Evolutionary conservation across 805 yeast species (phyloP).

Genomic region (Dipodascopsis uninucleata): DNA sequence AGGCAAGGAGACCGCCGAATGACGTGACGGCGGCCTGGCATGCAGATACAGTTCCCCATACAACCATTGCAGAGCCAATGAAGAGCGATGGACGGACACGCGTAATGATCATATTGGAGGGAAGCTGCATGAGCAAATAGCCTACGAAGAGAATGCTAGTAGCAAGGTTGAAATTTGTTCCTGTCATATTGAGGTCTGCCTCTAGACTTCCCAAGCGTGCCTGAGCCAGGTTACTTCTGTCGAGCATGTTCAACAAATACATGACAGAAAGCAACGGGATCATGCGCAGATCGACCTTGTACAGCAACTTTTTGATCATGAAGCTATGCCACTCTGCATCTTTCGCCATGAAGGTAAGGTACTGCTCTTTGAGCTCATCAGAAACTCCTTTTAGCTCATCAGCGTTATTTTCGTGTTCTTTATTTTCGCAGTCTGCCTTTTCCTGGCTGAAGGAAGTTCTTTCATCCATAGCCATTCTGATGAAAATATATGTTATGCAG

Average conservation of each 20-base stretch:
- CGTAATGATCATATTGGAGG: constrained; percentile 27
- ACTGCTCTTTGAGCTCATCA: too few species aligned
- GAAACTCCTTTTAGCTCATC: too few species aligned
- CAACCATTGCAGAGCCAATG: constrained; percentile 40
- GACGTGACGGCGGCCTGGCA: constrained; percentile 33
- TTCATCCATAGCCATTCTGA: too few species aligned
- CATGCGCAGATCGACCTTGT: constrained; percentile 28
- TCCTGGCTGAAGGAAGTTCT: too few species aligned
- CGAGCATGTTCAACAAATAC: constrained; percentile 38
- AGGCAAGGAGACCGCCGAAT: constrained; percentile 41
- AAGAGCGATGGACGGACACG: constrained; percentile 37
- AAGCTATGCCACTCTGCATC: constrained; percentile 15
- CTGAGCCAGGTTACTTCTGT: constrained; percentile 46
- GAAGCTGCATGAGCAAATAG: constrained; percentile 26
- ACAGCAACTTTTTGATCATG: constrained; percentile 12
- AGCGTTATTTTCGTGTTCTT: too few species aligned
- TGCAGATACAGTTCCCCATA: constrained; percentile 38
- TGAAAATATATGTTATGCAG: too few species aligned
- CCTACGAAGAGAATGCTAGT: constrained; percentile 43
- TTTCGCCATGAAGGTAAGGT: constrained; percentile 10
- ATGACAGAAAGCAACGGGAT: constrained; percentile 29
- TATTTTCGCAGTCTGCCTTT: too few species aligned
- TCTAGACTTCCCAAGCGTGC: constrained; percentile 46
- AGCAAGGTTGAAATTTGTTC: constrained; percentile 44
- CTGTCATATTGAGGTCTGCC: constrained; percentile 40